Percentiles rank a stretch among this genome's conserved stretches.
phyloP scores from a whole-genome alignment of 2,329 filamentous ascomycete genomes.

The Cordyceps pruinosa region DNA sequence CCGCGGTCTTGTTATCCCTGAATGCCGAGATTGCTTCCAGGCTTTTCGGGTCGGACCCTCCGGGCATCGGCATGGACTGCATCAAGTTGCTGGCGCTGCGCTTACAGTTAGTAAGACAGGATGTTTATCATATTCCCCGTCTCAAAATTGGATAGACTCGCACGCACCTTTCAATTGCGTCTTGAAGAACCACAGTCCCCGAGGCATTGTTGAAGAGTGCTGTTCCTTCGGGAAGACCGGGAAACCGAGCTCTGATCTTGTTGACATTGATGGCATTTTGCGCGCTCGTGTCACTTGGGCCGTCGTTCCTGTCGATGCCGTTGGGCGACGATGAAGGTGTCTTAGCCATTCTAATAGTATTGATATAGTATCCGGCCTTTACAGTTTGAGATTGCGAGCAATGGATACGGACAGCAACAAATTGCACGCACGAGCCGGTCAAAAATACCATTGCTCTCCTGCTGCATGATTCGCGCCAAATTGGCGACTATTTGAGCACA shows the following conservation, averaged over 20 bases:
- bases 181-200: slow-evolving; percentile 3
- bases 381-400: too few species aligned
- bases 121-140: not conserved
- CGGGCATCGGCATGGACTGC: slow-evolving; percentile 7
- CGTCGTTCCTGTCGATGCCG: not conserved
- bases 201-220: slow-evolving; percentile 10
- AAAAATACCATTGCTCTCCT: not conserved
- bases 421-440: too few species aligned
- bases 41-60: not conserved
- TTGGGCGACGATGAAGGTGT: not conserved
- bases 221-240: not conserved
- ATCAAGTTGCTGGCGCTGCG: slow-evolving; percentile 1
- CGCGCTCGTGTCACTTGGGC: not conserved
- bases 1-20: not conserved
- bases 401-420: too few species aligned
- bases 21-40: not conserved
- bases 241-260: not conserved
- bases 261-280: not conserved
- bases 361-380: too few species aligned
- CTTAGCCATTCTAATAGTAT: not conserved
- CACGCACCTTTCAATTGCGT: not conserved
- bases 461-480: not conserved
- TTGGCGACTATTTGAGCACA: not conserved
- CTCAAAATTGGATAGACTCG: not conserved
- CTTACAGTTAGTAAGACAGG: not conserved